Conservation (phyloP, 2,329 filamentous ascomycete genomes). For the Tricladium varicosporioides region DNA sequence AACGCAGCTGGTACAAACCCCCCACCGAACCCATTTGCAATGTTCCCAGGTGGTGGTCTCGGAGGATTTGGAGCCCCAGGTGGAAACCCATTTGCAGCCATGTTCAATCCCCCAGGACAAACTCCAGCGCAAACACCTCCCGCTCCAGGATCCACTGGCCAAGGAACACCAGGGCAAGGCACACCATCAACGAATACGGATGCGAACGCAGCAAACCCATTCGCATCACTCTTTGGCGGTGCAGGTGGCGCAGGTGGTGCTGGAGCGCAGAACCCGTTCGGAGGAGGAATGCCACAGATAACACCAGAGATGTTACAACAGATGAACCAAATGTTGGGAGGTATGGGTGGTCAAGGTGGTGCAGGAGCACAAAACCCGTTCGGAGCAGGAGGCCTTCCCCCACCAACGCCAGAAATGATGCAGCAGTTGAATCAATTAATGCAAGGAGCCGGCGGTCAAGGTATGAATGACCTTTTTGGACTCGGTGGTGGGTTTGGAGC, state of each 20-base stretch:
- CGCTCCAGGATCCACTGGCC: constrained; percentile 30
- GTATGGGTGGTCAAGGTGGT: constrained; percentile 22
- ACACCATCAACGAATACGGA: constrained; percentile 32
- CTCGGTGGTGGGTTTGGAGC: neutral
- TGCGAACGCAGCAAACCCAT: constrained; percentile 57
- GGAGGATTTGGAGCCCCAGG: constrained; percentile 29
- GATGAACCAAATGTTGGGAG: constrained; percentile 43
- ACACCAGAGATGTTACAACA: constrained; percentile 56
- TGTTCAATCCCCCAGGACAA: constrained; percentile 45
- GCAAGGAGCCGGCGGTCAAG: constrained; percentile 29
- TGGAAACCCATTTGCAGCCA: constrained; percentile 60
- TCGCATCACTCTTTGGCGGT: constrained; percentile 60
- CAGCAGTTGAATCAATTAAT: neutral
- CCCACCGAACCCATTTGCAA: constrained; percentile 26
- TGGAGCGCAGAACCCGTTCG: constrained; percentile 41
- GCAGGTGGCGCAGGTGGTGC: constrained; percentile 40
- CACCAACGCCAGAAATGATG: neutral
- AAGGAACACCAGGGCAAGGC: constrained; percentile 28
- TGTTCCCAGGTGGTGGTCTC: constrained; percentile 36
- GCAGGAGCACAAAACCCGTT: constrained; percentile 31
- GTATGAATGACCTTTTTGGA: constrained; percentile 24
- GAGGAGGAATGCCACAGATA: constrained; percentile 44
- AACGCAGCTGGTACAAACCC: constrained; percentile 28
- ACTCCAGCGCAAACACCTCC: constrained; percentile 31
- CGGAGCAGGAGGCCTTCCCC: constrained; percentile 16